A percentile compares a stretch with the other conserved stretches of the same genome.
phyloP scores from a whole-genome alignment of 495 filamentous ascomycete species.

The Emericellopsis terricola region DNA sequence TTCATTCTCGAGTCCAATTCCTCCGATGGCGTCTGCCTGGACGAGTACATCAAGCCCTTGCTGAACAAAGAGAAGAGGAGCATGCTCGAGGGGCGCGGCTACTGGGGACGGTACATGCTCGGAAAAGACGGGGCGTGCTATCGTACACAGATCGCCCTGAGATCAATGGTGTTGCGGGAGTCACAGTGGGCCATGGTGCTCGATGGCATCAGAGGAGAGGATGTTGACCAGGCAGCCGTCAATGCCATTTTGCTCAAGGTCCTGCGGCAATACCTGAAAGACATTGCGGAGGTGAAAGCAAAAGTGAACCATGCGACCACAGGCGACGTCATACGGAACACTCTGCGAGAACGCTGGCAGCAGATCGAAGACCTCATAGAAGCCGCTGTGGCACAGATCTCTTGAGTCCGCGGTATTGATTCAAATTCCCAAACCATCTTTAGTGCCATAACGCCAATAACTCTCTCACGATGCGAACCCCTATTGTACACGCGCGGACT shows the following conservation, averaged over 20 bases:
- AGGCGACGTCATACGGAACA: slow-evolving; percentile 5
- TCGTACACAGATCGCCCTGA: slow-evolving; percentile 53
- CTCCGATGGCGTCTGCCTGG: slow-evolving; percentile 49
- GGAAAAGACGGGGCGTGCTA: slow-evolving; percentile 45
- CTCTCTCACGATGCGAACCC: too few species aligned
- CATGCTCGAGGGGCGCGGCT: slow-evolving; percentile 36
- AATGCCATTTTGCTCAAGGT: slow-evolving; percentile 13
- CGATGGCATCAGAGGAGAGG: slow-evolving; percentile 17
- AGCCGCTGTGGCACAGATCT: background rate
- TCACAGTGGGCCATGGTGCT: slow-evolving; percentile 20
- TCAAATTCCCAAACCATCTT: too few species aligned
- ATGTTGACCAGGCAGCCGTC: slow-evolving; percentile 13
- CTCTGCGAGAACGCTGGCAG: slow-evolving; percentile 9
- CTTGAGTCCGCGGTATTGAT: too few species aligned
- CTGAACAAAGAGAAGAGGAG: slow-evolving; percentile 27
- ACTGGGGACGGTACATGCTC: slow-evolving; percentile 51
- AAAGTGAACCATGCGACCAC: background rate
- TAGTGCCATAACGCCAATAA: too few species aligned
- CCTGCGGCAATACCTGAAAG: slow-evolving; percentile 1
- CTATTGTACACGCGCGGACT: too few species aligned
- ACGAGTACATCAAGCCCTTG: slow-evolving; percentile 42
- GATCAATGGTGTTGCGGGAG: slow-evolving; percentile 19
- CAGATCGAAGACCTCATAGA: slow-evolving; percentile 10
- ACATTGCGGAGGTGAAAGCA: background rate
- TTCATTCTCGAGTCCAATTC: slow-evolving; percentile 46